Evolutionary conservation across 768 basidiomycete genomes (phyloP), one percentile per base, ranked within the genome.

Genomic region (Kwoniella sp.): DNA sequence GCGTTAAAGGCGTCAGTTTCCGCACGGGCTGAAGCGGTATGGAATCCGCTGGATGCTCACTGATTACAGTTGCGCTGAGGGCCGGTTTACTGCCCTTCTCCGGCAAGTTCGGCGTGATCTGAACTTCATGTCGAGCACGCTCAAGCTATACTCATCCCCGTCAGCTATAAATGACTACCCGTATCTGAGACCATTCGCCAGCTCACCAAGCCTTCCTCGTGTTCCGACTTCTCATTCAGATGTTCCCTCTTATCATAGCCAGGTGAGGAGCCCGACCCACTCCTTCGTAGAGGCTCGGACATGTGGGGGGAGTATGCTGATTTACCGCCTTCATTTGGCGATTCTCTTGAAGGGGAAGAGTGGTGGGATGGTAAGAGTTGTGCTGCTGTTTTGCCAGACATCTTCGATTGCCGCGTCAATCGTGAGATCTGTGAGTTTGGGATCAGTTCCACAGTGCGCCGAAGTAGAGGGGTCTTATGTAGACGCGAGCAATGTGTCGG

Each of bases 11-110:
- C 33, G 13, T 33, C 33, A 33, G 33, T 33, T 33, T 33, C 13
- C 33, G 40, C 40, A 44, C 8, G 40, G 40, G 40, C 3, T 44
- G 40, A 10, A 33, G 6, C 33, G 13, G 33, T 13, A 33, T 22
- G 33, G 26, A 17, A 7, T 13, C 19, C 48, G 22, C 19, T 61
- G 47, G 48, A 19, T 48, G n/a, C 71, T 59, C 30, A 73, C 71
- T 73, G 62, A 73, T 73, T 30, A 67, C 52, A 15, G 68, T 64
- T 3, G 71, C 69, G n/a, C 59, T 54, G n/a, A 70, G 27, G 15
- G 54, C 33, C 17, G 22, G 17, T 19, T 55, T 55, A 1, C 60
- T 56, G 17, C 46, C 24, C 55, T 64, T 57, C 40, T 68, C 64
- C 6, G 71, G 66, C 15, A 70, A 25, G 30, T 68, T 68, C 13